Percentiles rank a stretch among this genome's conserved stretches.
These are phyloP conservation scores for Ambrosiella xylebori DNA, from an alignment of 2,329 filamentous ascomycete species.

Conservation along the genomic window DNA sequence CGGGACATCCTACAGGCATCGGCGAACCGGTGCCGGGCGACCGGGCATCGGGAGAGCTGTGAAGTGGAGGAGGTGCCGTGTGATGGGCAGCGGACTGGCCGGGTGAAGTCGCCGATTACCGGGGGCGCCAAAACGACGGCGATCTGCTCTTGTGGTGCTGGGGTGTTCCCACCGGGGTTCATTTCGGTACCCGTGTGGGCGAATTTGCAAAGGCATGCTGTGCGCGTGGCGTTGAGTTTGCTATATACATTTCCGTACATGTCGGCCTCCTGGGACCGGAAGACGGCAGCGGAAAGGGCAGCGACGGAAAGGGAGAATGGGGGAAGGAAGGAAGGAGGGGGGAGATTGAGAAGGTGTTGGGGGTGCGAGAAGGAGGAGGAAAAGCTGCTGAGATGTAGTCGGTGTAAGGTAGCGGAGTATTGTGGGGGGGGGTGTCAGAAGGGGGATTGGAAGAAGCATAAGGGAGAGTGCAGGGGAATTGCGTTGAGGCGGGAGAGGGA, in stretches of 20 bases:
- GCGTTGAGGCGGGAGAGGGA: not conserved
- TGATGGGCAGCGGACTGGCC: constrained; percentile 26
- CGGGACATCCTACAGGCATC: constrained; percentile 27
- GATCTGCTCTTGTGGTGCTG: not conserved
- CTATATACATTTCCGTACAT: constrained; percentile 27
- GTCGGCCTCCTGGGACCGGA: constrained; percentile 33
- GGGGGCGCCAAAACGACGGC: not conserved
- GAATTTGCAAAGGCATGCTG: not conserved
- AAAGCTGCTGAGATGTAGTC: constrained; percentile 21
- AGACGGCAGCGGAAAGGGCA: constrained; percentile 21
- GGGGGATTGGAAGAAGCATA: constrained; percentile 36
- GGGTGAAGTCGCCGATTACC: not conserved
- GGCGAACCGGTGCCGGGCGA: constrained; percentile 32
- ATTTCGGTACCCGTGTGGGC: not conserved
- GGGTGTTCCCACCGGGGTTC: not conserved
- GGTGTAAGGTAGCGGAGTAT: constrained; percentile 30
- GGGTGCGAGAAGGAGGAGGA: constrained; percentile 17
- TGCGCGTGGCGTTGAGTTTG: not conserved
- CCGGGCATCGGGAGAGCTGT: constrained; percentile 22
- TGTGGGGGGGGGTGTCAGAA: constrained; percentile 37
- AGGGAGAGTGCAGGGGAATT: constrained; percentile 23
- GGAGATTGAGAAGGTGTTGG: not conserved
- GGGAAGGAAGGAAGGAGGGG: not conserved
- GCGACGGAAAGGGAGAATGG: not conserved
- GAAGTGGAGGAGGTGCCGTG: constrained; percentile 15